Base-by-base conservation (phyloP, 345 rosid species). In the Rhodamnia argentea region DNA sequence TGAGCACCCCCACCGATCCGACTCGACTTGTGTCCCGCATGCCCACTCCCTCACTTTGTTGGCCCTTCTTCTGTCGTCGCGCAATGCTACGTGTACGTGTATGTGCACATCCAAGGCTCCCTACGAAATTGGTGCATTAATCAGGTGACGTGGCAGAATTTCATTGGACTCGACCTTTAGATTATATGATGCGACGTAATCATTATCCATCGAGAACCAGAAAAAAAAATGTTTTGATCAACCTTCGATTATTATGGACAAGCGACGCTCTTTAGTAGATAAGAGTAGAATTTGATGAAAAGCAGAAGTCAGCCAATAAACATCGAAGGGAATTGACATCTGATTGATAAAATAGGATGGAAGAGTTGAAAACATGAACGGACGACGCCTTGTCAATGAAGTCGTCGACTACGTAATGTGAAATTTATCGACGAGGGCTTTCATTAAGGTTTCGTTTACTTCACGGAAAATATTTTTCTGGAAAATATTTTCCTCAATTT, bases 321-420 rank as follows among this genome's bases (percentile, higher is more conserved):
- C 0, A 64, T 32, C 2, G 0, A 64, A 64, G 10, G 13, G 1
- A 16, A 32, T 64, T 5, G 3, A 50, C 10, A 50, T 50, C 51
- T 64, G 16, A 12, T 5, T 0, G 16, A 8, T 7, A 4, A 32
- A 18, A 6, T 37, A 37, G 40, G 3, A 37, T 37, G 3, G 40
- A 37, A 37, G 40, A 37, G 40, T 37, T 37, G 40, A 37, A 37
- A 37, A 37, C 40, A 2, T 37, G 40, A 37, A 37, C 3, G 40
- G 40, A 37, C 40, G 40, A 37, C 40, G 5, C 5, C 44, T 62
- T 29, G 22, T 8, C 1, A 29, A 15, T 27, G 10, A 29, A 15
- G 5, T 1, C 42, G 15, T 29, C 2, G 23, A 62, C 0, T 7
- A 0, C 1, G 0, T 1, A 7, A 29, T 2, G 2, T 62, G 22